A percentile compares a stretch with the other conserved stretches of the same genome.
phyloP scores from a whole-genome alignment of 1,284 basidiomycete species.

The Trichosporon inkin region DNA sequence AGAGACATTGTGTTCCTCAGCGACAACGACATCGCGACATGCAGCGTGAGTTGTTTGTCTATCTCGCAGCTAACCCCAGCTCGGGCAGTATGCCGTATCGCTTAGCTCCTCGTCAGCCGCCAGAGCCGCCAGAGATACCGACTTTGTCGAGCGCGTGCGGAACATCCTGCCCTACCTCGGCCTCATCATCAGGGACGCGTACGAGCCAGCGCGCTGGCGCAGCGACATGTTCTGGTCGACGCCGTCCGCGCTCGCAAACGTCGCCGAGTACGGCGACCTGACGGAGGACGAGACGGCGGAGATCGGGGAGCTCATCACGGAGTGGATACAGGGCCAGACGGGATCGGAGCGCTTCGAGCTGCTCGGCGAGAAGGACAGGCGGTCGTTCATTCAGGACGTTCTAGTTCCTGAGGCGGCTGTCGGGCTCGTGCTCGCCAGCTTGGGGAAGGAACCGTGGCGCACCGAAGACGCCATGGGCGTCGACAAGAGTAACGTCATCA shows the following conservation, averaged over 20 bases:
- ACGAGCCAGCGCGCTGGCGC: conserved; percentile 32
- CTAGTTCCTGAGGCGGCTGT: conserved; percentile 35
- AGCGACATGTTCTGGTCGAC: conserved; percentile 29
- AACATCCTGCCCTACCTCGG: conserved; percentile 21
- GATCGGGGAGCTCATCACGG: conserved; percentile 23
- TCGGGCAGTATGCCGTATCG: neutral
- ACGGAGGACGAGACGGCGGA: conserved; percentile 23
- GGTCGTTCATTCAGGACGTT: conserved; percentile 23
- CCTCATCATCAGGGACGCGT: conserved; percentile 27
- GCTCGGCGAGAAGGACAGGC: conserved; percentile 14
- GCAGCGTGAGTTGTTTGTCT: conserved; percentile 22
- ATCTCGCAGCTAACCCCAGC: neutral
- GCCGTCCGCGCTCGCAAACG: neutral
- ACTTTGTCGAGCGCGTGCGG: neutral
- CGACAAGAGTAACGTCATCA: neutral
- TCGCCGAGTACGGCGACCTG: conserved; percentile 29
- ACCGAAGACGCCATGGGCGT: neutral
- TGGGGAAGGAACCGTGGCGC: neutral
- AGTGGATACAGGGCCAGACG: conserved; percentile 27
- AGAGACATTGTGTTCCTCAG: conserved; percentile 23
- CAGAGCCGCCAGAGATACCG: neutral
- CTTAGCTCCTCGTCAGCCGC: neutral
- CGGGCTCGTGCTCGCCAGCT: neutral
- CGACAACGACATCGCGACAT: conserved; percentile 29
- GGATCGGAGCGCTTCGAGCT: conserved; percentile 32